Conservation (phyloP, 2,329 filamentous ascomycete species). For the Aspergillus tubingensis region DNA sequence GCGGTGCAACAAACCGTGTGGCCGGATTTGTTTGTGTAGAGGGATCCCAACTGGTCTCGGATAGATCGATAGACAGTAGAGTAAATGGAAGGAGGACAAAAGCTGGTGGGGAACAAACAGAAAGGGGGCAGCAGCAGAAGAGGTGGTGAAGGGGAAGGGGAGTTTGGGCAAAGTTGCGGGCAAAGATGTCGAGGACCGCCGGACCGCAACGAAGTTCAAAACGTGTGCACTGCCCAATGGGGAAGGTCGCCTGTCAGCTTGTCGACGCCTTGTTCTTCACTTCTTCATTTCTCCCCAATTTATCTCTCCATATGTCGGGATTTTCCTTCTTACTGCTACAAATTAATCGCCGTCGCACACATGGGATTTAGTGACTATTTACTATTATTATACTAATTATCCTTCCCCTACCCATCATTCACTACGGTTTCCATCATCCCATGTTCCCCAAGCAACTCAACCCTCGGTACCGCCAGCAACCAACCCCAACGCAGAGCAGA, state of each 20-base stretch:
- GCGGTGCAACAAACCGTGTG: neutral
- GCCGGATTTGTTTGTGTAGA: neutral
- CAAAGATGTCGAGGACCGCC: conserved; percentile 1
- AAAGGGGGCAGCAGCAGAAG: neutral
- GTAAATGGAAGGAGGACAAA: neutral
- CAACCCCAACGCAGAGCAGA: neutral
- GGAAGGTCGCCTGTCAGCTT: conserved; percentile 12
- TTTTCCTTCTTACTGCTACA: neutral
- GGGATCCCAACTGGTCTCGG: neutral
- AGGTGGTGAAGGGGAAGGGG: neutral
- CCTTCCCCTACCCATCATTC: neutral
- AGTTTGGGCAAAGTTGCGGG: conserved; percentile 1
- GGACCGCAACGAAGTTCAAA: conserved; percentile 7
- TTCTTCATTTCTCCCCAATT: too few relatives aligned
- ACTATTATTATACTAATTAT: neutral
- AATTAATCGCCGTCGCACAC: neutral
- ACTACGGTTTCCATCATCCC: neutral
- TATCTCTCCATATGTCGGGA: too few relatives aligned
- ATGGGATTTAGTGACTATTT: neutral
- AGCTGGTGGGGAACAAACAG: neutral
- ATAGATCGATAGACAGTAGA: neutral
- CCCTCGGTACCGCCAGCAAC: neutral
- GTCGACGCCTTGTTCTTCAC: neutral
- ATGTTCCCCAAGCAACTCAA: neutral
- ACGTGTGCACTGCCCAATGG: conserved; percentile 18